Conservation (phyloP, 2,329 filamentous ascomycete species). For the Anthostomella pinea region DNA sequence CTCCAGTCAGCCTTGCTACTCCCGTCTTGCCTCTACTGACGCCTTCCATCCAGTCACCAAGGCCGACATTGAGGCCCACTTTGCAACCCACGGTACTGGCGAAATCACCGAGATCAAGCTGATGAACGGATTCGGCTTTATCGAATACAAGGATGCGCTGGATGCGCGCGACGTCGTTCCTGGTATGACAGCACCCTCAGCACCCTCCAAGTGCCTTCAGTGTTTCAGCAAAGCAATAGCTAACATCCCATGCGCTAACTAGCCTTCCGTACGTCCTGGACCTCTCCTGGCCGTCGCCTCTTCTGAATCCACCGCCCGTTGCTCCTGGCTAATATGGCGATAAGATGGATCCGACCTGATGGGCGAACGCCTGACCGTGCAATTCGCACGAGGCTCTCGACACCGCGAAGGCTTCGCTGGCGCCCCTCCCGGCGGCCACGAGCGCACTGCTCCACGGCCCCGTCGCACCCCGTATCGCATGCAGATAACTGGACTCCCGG, state of each 20-base stretch:
- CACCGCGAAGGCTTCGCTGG: slow-evolving; percentile 49
- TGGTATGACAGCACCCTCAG: slow-evolving; percentile 58
- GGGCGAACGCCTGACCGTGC: slow-evolving; percentile 94
- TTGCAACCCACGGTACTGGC: slow-evolving; percentile 91
- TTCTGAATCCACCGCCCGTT: slow-evolving; percentile 23
- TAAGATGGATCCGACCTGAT: slow-evolving; percentile 96
- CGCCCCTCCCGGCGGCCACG: slow-evolving; percentile 51
- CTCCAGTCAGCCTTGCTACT: slow-evolving; percentile 6
- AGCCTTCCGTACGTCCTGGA: slow-evolving; percentile 60
- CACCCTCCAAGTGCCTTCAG: no score
- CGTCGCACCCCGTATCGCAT: slow-evolving; percentile 94
- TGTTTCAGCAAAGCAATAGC: slow-evolving; percentile 10
- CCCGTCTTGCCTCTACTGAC: slow-evolving; percentile 9
- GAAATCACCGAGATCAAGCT: slow-evolving; percentile 99
- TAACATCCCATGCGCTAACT: slow-evolving; percentile 28
- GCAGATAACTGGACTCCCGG: slow-evolving; percentile 94
- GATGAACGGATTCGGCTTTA: slow-evolving; percentile 99
- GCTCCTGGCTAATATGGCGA: slow-evolving; percentile 36
- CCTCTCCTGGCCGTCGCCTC: slow-evolving; percentile 33
- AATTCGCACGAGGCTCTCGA: slow-evolving; percentile 88
- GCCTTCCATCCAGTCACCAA: slow-evolving; percentile 59
- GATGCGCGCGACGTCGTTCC: slow-evolving; percentile 98
- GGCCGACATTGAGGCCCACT: slow-evolving; percentile 93
- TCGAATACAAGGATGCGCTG: slow-evolving; percentile 98
- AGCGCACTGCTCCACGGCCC: slow-evolving; percentile 67